phyloP scores from a whole-genome alignment of 2,329 filamentous ascomycete species.

The Seiridium unicorne region DNA sequence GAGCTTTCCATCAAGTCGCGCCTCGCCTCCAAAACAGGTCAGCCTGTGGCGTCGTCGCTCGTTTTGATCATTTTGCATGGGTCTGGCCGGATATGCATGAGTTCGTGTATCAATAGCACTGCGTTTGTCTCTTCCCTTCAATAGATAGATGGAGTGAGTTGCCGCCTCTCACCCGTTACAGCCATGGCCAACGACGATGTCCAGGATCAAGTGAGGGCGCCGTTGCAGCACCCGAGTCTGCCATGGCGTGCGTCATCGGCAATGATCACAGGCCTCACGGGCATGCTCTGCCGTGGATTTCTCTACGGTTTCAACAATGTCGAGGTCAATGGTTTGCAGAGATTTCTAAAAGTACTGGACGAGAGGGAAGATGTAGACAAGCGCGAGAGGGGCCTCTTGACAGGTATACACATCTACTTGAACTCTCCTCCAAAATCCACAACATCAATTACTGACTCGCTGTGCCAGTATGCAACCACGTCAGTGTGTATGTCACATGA shows the following conservation, averaged over 20 bases:
- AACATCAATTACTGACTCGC: slow-evolving; percentile 12
- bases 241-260: slow-evolving; percentile 74
- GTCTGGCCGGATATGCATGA: too few relatives aligned
- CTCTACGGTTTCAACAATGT: slow-evolving; percentile 72
- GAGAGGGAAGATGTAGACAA: slow-evolving; percentile 63
- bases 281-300: slow-evolving; percentile 70
- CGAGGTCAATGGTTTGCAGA: slow-evolving; percentile 73
- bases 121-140: too few relatives aligned
- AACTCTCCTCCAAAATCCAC: slow-evolving; percentile 1
- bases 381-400: slow-evolving; percentile 76
- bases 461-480: slow-evolving; percentile 77
- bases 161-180: background rate
- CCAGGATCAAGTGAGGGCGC: background rate
- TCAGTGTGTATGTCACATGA: slow-evolving; percentile 71
- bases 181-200: slow-evolving; percentile 3
- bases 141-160: background rate
- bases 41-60: too few relatives aligned
- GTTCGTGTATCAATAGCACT: too few relatives aligned
- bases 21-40: too few relatives aligned
- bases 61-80: too few relatives aligned
- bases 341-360: slow-evolving; percentile 75
- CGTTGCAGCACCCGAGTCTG: slow-evolving; percentile 50
- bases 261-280: slow-evolving; percentile 71
- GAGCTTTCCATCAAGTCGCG: too few relatives aligned
- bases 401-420: slow-evolving; percentile 52